Base-by-base conservation (phyloP, 2,329 filamentous ascomycete species). In the Basipetospora chlamydospora region DNA sequence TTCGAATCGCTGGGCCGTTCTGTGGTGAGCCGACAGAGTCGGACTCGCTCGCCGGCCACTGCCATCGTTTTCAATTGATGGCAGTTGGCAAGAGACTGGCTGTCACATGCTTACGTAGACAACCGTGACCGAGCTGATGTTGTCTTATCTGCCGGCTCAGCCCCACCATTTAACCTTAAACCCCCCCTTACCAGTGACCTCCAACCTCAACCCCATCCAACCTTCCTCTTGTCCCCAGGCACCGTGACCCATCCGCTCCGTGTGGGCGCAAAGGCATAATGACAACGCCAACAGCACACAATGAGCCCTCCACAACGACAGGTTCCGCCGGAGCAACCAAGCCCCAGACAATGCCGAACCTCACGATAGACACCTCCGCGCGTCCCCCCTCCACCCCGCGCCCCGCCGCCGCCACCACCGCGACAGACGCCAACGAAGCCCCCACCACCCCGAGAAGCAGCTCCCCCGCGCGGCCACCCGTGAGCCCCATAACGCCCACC, bases 401-500 rank as follows among this genome's bases (percentile, higher is more conserved):
- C 10, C 17, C 31, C 12, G 26, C 32, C 26, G 29, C 32, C 11
- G 21, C 31, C 11, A 38, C 28, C 7, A 35, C 40, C 11, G 17
- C 33, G 9, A n/a, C 36, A 20, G 26, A 33, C 17, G 28, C 39
- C 35, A 26, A 33, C 34, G 25, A 37, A 15, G 17, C 41, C 40
- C 20, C 39, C 42, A 39, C 39, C 38, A 32, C 41, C 35, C 23
- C 52, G 17, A 58, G 58, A 28, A 51, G 60, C 26, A 52, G 59
- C 23, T 67, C 66, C 13, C 67, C 68, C 3, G 48, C 49, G 21
- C 58, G 60, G 21, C 69, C 69, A 16, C 61, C 67, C 37, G 57
- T 73, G 43, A 71, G 67, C 42, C 69, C 69, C 37, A 64, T 73
- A 42, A 71, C 70, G 13, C 67, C 69, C 8, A 66, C 66, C 6